Base-by-base conservation (phyloP, 2,329 filamentous ascomycete genomes). In the Aspergillus ustus region DNA sequence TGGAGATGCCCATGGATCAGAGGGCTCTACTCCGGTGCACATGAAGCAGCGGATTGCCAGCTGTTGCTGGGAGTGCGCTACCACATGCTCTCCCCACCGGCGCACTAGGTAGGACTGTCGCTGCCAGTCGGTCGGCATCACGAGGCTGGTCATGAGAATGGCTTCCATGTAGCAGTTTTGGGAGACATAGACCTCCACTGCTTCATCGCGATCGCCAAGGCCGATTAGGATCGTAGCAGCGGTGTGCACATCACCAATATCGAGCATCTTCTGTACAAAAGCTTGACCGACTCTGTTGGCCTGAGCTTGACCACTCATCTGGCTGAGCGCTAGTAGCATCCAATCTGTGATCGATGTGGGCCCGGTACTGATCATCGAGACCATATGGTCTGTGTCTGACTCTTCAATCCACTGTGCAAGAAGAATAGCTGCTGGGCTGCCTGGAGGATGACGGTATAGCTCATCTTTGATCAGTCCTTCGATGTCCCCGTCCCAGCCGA, bases 311-410 rank as follows among this genome's bases (percentile, higher is more conserved):
- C 88, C 86, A 55, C 91, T 92, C 78, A 98, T 96, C 45, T 92
- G 91, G 72, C 92, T 96, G 55, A 99, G 79, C 11, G 95, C 94
- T 40, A 99, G 81, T 61, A 98, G 80, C 92, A 99, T 97, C 95
- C 95, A 99, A 77, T 98, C 95, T 0, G 92, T 91, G 2, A 91
- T 92, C 9, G 92, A 94, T 85, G 95, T 93, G n/a, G 91, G 90
- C 67, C 94, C 88, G 0, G 92, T 90, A 48, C 87, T 81, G 43
- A 88, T 80, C 81, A 89, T 91, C 2, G 91, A 87, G 11, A 88
- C 85, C 85, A 97, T 91, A 45, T 92, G 85, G 70, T 97, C 92
- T 0, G 89, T 85, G 62, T 92, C 89, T 43, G 92, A 87, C 64
- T 97, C 91, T 15, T 93, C 93, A 0, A 99, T 85, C 95, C 95